Evolutionary conservation across 2,329 filamentous ascomycete species (phyloP).

Genomic region (Lecanicillium sp.): DNA sequence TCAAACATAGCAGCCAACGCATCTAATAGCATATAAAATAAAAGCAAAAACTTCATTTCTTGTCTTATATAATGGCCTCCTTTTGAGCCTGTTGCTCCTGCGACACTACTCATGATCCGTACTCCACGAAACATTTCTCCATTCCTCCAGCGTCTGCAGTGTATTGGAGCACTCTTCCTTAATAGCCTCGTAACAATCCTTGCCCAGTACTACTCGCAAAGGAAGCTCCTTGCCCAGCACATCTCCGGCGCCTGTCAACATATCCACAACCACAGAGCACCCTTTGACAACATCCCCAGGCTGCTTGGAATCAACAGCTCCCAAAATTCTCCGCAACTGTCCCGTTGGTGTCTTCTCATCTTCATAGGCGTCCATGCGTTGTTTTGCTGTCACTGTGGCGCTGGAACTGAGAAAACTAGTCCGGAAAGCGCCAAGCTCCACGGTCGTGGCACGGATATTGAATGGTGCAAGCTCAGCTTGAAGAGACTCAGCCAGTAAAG

Average conservation of each 20-base stretch:
- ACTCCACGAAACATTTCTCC: no score
- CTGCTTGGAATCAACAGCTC: constrained; percentile 36
- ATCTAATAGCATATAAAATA: no score
- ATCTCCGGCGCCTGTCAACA: constrained; percentile 41
- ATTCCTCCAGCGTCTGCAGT: no score
- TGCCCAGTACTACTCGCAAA: constrained; percentile 44
- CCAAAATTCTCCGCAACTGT: constrained; percentile 19
- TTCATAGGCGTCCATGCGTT: constrained; percentile 24
- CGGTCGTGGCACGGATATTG: constrained; percentile 29
- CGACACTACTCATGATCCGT: no score
- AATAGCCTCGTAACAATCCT: constrained; percentile 35
- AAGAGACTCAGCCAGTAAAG: constrained; percentile 35
- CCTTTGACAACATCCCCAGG: constrained; percentile 48
- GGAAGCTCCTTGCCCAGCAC: constrained; percentile 42
- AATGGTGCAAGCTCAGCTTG: constrained; percentile 35
- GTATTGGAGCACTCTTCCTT: no score
- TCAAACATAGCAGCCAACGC: no score
- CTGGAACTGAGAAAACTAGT: constrained; percentile 36
- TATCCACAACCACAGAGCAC: constrained; percentile 41
- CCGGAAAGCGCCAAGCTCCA: constrained; percentile 47
- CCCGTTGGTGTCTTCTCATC: constrained; percentile 22
- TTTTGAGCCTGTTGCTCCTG: no score
- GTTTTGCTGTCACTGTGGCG: constrained; percentile 16
- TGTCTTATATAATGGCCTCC: no score
- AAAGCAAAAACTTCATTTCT: no score